Base-by-base conservation (phyloP, 306 rosid genomes). In the Carpinus fangiana region DNA sequence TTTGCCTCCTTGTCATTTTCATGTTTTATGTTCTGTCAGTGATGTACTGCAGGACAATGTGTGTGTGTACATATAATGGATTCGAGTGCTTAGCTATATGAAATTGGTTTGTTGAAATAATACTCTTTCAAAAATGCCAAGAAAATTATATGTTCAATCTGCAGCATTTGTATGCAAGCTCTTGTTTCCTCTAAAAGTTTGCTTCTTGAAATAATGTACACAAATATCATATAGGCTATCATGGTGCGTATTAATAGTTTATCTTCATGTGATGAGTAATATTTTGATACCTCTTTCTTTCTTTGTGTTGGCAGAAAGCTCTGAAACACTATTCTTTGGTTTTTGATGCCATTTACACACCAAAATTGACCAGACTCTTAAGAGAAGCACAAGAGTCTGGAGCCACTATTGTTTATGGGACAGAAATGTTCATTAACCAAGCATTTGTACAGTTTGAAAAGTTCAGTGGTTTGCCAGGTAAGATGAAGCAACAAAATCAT, bases 401-500 rank as follows among this genome's bases (percentile, higher is more conserved):
- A 57, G 90, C 85, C 21, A 62, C 86, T 16, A 54, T 83, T 41
- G 91, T 83, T 73, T 89, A 78, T 53, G 93, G 96, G 51, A 80
- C 89, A 57, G 92, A 91, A 78, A 91, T 89, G 96, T 86, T 91
- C 76, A 78, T 88, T 68, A 88, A 88, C 73, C 92, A 89, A 88
- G 93, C 93, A 74, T 89, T 86, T 76, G 84, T 76, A 73, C 96
- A 89, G 78, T 87, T 81, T 54, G 86, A 89, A 81, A 89, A 23
- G 53, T 91, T 91, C 77, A 86, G 90, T 43, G 88, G 89, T 31
- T 66, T 82, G 54, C 90, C 93, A 55, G 93, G 96, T 91, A 76
- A 66, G 83, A 61, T 21, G 8, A 28, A 45, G 21, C 26, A 17
- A n/a, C 54, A 13, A 3, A 2, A 8, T 16, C 28, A 41, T 38